Conservation (phyloP, 768 basidiomycete genomes). For the Amanita polypyramis region DNA sequence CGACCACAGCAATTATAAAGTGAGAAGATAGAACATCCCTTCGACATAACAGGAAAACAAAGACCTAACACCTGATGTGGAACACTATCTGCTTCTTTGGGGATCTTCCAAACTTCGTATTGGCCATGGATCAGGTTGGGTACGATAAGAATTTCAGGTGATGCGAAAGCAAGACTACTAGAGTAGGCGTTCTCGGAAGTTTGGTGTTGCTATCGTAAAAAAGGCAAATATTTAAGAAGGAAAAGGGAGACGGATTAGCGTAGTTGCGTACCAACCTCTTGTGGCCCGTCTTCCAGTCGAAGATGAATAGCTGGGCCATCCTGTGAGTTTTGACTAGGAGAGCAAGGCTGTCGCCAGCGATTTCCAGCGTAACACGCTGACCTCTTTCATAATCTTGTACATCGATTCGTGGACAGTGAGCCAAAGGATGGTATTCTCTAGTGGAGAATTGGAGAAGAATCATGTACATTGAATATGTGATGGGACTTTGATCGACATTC, state of each 20-base stretch:
- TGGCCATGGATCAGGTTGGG: conserved; percentile 19
- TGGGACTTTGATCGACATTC: neutral
- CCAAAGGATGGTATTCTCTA: conserved; percentile 20
- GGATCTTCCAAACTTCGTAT: conserved; percentile 28
- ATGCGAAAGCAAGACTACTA: conserved; percentile 23
- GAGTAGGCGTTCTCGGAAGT: conserved; percentile 18
- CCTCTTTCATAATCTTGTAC: conserved; percentile 16
- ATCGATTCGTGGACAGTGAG: conserved; percentile 18
- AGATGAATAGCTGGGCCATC: conserved; percentile 19
- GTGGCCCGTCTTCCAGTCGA: conserved; percentile 31
- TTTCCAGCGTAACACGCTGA: conserved; percentile 29
- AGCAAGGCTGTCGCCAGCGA: conserved; percentile 33
- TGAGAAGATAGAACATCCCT: neutral
- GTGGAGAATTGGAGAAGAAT: conserved; percentile 15
- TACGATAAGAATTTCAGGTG: conserved; percentile 21
- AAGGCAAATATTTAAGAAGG: neutral
- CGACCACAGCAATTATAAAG: conserved; percentile 27
- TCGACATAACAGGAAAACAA: neutral
- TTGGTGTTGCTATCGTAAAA: conserved; percentile 11
- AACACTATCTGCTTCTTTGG: conserved; percentile 8
- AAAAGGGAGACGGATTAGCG: conserved; percentile 13
- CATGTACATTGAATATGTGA: conserved; percentile 5
- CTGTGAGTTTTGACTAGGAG: conserved; percentile 20
- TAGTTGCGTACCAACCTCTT: conserved; percentile 14
- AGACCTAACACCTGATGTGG: conserved; percentile 7